Base-by-base conservation (phyloP, 805 yeast genomes). In the Teunomyces panamensis region DNA sequence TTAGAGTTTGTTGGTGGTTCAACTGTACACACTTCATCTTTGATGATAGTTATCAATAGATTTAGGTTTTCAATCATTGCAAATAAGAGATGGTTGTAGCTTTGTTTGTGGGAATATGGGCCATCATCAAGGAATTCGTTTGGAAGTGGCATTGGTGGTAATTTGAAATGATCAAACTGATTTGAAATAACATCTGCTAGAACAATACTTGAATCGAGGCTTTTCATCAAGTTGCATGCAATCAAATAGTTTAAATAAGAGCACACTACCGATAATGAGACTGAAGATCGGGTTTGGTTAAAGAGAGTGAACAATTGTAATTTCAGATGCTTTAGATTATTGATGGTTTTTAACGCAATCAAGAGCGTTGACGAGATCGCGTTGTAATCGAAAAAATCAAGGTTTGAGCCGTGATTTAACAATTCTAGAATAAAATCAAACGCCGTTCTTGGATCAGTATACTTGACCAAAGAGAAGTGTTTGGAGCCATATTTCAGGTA, bases 71-170 rank as follows among this genome's bases (percentile, higher is more conserved):
- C 45, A 9, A 45, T 20, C 29, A 51, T 13, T 16, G 56, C 45
- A 27, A 39, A 30, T 2, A 49, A 8, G 8, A 56, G 26, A 24
- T 42, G 44, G 10, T 45, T 46, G 17, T 48, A 37, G 26, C 44
- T 45, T 4, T 44, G 46, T 6, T 32, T 46, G 13, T 51, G 57
- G 2, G 30, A 27, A 14, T 35, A 24, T 14, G 29, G n/a, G 5
- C 41, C 43, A 5, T 44, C 49, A 9, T 50, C 36, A 8, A 61
- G 11, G 9, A 30, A 57, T 44, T 49, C 49, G 33, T 52, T 56
- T 9, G 68, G 58, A 44, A 64, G 66, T 8, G 73, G 54, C 6
- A 68, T 35, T 2, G 74, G 73, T 3, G 73, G 70, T 27, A 62
- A 42, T 7, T 48, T 43, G 26, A 62, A 57, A 9, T 43, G 48